Conservation (phyloP, 1,284 basidiomycete species). For the Xerocomus minutiporus region DNA sequence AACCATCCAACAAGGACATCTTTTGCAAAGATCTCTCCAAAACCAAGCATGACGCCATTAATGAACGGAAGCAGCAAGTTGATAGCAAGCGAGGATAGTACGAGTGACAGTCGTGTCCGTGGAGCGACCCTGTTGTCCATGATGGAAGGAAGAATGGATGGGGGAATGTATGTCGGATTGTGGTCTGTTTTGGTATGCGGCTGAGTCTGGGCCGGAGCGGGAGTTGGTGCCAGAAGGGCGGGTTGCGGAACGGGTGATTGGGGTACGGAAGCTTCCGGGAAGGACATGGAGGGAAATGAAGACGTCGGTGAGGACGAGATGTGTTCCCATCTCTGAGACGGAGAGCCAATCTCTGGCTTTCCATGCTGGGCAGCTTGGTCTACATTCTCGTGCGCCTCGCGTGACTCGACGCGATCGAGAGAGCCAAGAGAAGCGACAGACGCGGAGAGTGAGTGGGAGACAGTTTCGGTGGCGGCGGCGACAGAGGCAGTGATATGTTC, state of each 20-base stretch:
- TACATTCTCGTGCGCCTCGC: conserved; percentile 40
- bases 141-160: conserved; percentile 73
- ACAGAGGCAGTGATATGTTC: conserved; percentile 29
- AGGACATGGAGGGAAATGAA: conserved; percentile 73
- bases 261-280: conserved; percentile 51
- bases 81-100: conserved; percentile 83
- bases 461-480: conserved; percentile 14
- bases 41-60: conserved; percentile 97
- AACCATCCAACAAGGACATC: conserved; percentile 72
- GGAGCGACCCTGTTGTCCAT: conserved; percentile 67
- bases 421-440: conserved; percentile 21
- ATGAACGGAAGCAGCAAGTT: conserved; percentile 93
- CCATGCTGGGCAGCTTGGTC: conserved; percentile 1
- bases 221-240: conserved; percentile 25
- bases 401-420: conserved; percentile 41
- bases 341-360: conserved; percentile 25
- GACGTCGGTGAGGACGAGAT: conserved; percentile 59
- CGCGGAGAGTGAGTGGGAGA: conserved; percentile 17
- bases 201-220: conserved; percentile 15
- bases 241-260: conserved; percentile 40
- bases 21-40: conserved; percentile 96
- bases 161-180: conserved; percentile 31
- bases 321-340: conserved; percentile 68
- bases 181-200: conserved; percentile 8
- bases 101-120: conserved; percentile 63